These are phyloP conservation scores for Naganishia kalamii DNA, from an alignment of 768 basidiomycete species.

Conservation along the genomic window DNA sequence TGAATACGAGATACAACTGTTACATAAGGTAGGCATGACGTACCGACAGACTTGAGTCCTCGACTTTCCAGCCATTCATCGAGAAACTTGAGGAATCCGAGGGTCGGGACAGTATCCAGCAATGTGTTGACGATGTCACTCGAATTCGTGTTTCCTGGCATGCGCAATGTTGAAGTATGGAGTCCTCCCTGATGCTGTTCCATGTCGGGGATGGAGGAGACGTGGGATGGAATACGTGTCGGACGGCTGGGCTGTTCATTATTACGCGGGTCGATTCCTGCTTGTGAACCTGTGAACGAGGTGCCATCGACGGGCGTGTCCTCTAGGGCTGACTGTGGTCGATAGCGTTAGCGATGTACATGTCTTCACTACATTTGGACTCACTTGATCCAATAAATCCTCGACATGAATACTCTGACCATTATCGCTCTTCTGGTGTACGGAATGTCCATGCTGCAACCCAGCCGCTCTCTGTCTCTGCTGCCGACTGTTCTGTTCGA, in stretches of 20 bases:
- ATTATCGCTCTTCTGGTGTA: not conserved
- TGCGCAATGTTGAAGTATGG: too few species aligned
- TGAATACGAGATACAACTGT: not conserved
- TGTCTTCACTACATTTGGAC: not conserved
- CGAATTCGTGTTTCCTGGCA: not conserved
- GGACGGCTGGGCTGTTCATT: too few species aligned
- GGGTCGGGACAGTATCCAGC: not conserved
- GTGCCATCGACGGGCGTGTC: too few species aligned
- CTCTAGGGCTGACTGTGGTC: too few species aligned
- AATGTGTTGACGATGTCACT: not conserved
- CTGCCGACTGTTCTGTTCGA: not conserved
- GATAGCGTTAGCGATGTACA: too few species aligned
- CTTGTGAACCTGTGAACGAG: too few species aligned
- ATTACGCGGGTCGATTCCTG: too few species aligned
- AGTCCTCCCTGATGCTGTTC: too few species aligned
- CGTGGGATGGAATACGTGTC: too few species aligned
- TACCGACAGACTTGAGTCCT: slow-evolving; percentile 2
- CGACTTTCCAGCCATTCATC: slow-evolving; percentile 8
- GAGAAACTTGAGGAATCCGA: slow-evolving; percentile 8
- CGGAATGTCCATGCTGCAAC: not conserved
- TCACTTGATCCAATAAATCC: slow-evolving; percentile 12
- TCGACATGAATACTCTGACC: slow-evolving; percentile 2
- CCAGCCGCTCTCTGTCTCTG: not conserved
- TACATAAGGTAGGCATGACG: not conserved
- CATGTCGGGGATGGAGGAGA: too few species aligned